Conservation (phyloP, 306 rosid species). For the Cucumis hystrix region DNA sequence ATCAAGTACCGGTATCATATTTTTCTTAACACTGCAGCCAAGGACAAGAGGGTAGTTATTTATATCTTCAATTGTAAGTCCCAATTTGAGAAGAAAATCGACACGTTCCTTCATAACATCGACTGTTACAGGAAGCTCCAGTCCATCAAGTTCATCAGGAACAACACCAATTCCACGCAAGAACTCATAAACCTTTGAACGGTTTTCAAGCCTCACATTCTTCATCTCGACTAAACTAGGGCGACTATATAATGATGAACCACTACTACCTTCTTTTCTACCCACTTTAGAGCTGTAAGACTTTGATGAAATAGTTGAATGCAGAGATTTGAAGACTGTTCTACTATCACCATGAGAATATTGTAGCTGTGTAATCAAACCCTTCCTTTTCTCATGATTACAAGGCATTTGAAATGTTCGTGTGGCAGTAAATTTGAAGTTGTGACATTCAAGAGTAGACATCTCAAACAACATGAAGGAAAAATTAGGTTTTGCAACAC, state of each 20-base stretch:
- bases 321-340: conserved; percentile 18
- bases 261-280: conserved; percentile 30
- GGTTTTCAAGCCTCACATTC: conserved; percentile 41
- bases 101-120: conserved; percentile 90
- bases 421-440: conserved; percentile 30
- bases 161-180: conserved; percentile 60
- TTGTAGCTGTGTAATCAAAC: conserved; percentile 32
- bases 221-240: conserved; percentile 81
- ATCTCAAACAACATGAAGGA: conserved; percentile 36
- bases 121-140: conserved; percentile 90
- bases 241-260: conserved; percentile 48
- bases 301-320: conserved; percentile 18
- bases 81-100: conserved; percentile 77
- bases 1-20: conserved; percentile 97
- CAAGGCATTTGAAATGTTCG: conserved; percentile 25
- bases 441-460: conserved; percentile 33
- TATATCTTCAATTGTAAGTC: conserved; percentile 71
- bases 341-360: conserved; percentile 44
- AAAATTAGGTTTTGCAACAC: conserved; percentile 44
- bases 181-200: conserved; percentile 62
- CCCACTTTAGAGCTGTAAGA: conserved; percentile 15
- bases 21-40: conserved; percentile 96
- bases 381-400: conserved; percentile 26
- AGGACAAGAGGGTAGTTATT: conserved; percentile 92
- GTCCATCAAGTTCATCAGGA: conserved; percentile 97